Base-by-base conservation (phyloP, 352 stramenopile genomes). In the Phytophthora fragariaefolia region DNA sequence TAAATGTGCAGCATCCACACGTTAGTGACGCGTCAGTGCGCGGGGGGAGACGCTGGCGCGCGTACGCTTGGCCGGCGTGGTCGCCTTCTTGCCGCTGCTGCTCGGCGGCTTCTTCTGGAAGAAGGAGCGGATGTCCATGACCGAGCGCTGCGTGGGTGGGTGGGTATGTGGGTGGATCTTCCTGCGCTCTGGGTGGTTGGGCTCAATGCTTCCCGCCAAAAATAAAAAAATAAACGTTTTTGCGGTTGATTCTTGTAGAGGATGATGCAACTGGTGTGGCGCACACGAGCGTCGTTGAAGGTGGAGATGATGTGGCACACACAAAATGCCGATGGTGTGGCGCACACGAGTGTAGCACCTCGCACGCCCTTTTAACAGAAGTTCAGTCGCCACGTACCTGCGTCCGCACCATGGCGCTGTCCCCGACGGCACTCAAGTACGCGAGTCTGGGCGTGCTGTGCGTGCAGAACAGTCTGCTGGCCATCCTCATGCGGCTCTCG, bases 71-170 rank as follows among this genome's bases (percentile, higher is more conserved):
- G 59, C 45, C 18, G 63, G 56, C 17, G 67, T 70, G 17, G 34
- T 49, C 10, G 43, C 32, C 40, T 84, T 75, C 58, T 79, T 78
- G 17, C 27, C 22, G 27, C 27, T 53, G 43, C 27, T 57, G 10
- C 69, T 60, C 6, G 62, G 32, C 49, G 71, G 57, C 51, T 87
- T 84, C 53, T 90, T 79, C 56, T 79, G 55, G 69, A 96, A 96
- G 60, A 96, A 96, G 58, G 83, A 85, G 52, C 88, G 86, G 63
- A 96, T 96, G 73, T 96, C 88, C 88, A 96, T 76, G 17, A 27
- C 46, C 36, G 54, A 13, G 9, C 30, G 54, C 40, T 59, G 57
- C 59, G 30, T n/a, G n/a, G n/a, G n/a, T 63, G 43, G 20, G 10
- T 30, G 36, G 13, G 24, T 30, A 52, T 22, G 18, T 13, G 53